Evolutionary conservation across 2,329 filamentous ascomycete genomes (phyloP), one percentile per base, ranked within the genome.

Genomic region (Penicillium sp.): DNA sequence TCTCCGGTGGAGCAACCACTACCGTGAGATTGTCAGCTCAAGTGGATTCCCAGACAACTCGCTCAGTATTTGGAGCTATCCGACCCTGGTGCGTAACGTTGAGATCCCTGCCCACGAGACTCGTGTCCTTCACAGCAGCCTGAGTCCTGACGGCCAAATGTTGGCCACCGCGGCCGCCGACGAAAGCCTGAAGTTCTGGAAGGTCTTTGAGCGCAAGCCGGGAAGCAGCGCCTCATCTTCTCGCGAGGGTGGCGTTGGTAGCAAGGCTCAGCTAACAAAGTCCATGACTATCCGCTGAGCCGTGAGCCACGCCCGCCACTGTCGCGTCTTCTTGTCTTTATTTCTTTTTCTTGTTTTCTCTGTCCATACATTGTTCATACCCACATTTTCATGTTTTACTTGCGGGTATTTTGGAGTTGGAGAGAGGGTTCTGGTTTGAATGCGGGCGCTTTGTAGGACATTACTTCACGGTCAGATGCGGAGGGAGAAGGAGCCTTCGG

Each of bases 41-140:
- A 93, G 89, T 66, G 93, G 93, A 48, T 97, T 97, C 78, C 93
- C 93, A n/a, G 91, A 97, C 76, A 98, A 98, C 80, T 94, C 89
- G 34, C 80, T 98, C 59, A 95, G 88, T 78, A 95, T 98, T 76
- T 98, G 93, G 93, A 95, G 88, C 78, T 98, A 98, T 74, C 93
- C 93, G 8, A 93, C 90, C 13, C 79, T 97, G 43, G 93, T 97
- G 56, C 93, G 94, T 76, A 96, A 95, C 66, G 86, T 96, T 52
- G 93, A 98, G 77, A 95, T 98, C 57, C 93, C 91, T 9, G 93
- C 93, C 18, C 93, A 98, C 66, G 93, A 98, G 79, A 95, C 89
- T 65, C 82, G 93, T 62, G 91, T 98, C 37, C 82, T 98, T 43
- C 93, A 97, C 82, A 95, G 88, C 78, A 93, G 88, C 68, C 82